These are phyloP conservation scores for Fistulinella prunicolor DNA, from an alignment of 768 basidiomycete genomes.

Conservation along the genomic window DNA sequence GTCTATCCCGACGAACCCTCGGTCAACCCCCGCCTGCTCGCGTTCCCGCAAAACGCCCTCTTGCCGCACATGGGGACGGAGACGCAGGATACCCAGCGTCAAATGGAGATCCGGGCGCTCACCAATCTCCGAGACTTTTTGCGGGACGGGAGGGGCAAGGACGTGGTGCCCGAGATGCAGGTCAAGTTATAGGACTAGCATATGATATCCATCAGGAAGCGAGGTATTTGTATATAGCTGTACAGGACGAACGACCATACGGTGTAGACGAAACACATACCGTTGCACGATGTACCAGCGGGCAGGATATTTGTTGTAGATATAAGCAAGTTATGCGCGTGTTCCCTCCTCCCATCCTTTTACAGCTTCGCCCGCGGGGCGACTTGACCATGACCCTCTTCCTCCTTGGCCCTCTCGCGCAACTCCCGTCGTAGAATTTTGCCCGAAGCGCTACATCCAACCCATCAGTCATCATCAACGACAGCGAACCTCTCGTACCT, in stretches of 20 bases:
- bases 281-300: background rate
- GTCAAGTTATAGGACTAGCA: slow-evolving; percentile 21
- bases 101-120: slow-evolving; percentile 85
- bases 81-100: slow-evolving; percentile 72
- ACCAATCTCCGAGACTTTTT: slow-evolving; percentile 74
- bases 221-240: too few species aligned
- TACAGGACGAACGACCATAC: too few species aligned
- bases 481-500: slow-evolving; percentile 13
- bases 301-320: too few species aligned
- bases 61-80: slow-evolving; percentile 93
- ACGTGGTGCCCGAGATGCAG: slow-evolving; percentile 58
- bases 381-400: slow-evolving; percentile 34
- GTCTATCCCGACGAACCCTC: slow-evolving; percentile 84
- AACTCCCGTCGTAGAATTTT: slow-evolving; percentile 84
- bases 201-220: too few species aligned
- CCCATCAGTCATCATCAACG: background rate
- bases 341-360: background rate
- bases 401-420: slow-evolving; percentile 61
- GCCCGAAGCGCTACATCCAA: slow-evolving; percentile 63
- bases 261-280: too few species aligned
- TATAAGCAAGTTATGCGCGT: background rate
- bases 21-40: slow-evolving; percentile 73
- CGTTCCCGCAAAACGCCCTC: slow-evolving; percentile 80
- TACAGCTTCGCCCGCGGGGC: slow-evolving; percentile 16
- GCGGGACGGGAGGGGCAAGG: slow-evolving; percentile 57